phyloP scores from a whole-genome alignment of 2,329 filamentous ascomycete species.

The Trichoderma koningii region DNA sequence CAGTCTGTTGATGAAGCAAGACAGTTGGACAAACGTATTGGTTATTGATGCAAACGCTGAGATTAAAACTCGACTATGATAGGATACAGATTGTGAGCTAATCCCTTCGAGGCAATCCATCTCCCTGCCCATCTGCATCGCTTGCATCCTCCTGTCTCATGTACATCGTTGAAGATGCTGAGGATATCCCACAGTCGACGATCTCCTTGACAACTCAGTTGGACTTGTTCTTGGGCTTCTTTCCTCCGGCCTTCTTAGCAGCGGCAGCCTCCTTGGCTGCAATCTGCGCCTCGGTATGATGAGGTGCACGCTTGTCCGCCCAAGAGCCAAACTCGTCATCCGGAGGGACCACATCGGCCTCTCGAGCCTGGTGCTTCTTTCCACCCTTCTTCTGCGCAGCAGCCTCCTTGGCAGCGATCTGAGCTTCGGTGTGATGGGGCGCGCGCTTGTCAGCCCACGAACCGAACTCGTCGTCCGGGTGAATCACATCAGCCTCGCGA shows the following conservation, averaged over 20 bases:
- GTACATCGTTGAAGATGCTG: too few relatives aligned
- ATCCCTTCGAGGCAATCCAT: too few relatives aligned
- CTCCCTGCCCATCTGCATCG: too few relatives aligned
- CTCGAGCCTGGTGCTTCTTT: neutral
- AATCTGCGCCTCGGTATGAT: neutral
- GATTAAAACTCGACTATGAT: too few relatives aligned
- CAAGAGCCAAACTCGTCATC: constrained; percentile 7
- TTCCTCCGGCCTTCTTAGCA: neutral
- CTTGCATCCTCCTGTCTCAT: too few relatives aligned
- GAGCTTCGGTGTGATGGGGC: constrained; percentile 6
- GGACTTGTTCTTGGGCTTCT: constrained; percentile 50
- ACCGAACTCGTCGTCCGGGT: neutral
- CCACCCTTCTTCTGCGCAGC: neutral
- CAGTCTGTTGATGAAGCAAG: too few relatives aligned
- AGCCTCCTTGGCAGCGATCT: constrained; percentile 9
- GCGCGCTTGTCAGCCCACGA: neutral
- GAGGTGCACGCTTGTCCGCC: neutral
- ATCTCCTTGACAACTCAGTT: too few relatives aligned
- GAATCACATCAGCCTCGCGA: constrained; percentile 5
- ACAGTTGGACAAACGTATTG: too few relatives aligned
- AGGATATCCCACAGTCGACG: too few relatives aligned
- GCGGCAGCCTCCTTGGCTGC: too few relatives aligned
- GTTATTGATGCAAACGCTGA: too few relatives aligned
- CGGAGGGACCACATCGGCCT: neutral
- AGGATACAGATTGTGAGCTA: too few relatives aligned